Percentiles rank a stretch among this genome's conserved stretches.
Conservation (phyloP, 495 filamentous ascomycete genomes). For the Annulohypoxylon nitens region DNA sequence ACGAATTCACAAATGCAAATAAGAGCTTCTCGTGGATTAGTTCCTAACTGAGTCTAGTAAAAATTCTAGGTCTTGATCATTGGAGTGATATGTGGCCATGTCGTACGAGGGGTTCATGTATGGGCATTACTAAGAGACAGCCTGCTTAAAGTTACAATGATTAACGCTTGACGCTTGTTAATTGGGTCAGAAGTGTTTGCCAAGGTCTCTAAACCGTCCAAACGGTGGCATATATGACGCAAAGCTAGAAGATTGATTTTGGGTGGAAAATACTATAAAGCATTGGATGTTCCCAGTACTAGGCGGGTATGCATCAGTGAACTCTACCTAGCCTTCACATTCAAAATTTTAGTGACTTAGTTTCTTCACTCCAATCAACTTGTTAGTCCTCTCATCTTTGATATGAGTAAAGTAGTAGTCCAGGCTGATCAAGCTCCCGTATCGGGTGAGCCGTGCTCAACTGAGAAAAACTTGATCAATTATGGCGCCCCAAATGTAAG, state of each 20-base stretch:
- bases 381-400: too few relatives aligned
- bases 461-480: constrained; percentile 38
- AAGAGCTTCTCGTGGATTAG: neutral
- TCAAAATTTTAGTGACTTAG: too few relatives aligned
- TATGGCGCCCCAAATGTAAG: constrained; percentile 38
- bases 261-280: too few relatives aligned
- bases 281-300: too few relatives aligned
- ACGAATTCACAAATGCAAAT: too few relatives aligned
- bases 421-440: constrained; percentile 41
- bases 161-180: neutral
- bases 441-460: constrained; percentile 36
- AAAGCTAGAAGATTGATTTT: too few relatives aligned
- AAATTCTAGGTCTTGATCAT: neutral
- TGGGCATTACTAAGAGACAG: constrained; percentile 25
- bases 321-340: too few relatives aligned
- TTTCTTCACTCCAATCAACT: too few relatives aligned
- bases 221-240: too few relatives aligned
- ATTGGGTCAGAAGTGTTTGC: constrained; percentile 16
- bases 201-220: too few relatives aligned
- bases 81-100: neutral
- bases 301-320: too few relatives aligned
- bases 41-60: neutral
- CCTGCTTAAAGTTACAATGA: constrained; percentile 10
- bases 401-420: constrained; percentile 35
- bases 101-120: constrained; percentile 19